Percentiles rank a stretch among this genome's conserved stretches.
These are phyloP conservation scores for Rhodocollybia butyracea DNA, from an alignment of 768 basidiomycete species.

Conservation along the genomic window DNA sequence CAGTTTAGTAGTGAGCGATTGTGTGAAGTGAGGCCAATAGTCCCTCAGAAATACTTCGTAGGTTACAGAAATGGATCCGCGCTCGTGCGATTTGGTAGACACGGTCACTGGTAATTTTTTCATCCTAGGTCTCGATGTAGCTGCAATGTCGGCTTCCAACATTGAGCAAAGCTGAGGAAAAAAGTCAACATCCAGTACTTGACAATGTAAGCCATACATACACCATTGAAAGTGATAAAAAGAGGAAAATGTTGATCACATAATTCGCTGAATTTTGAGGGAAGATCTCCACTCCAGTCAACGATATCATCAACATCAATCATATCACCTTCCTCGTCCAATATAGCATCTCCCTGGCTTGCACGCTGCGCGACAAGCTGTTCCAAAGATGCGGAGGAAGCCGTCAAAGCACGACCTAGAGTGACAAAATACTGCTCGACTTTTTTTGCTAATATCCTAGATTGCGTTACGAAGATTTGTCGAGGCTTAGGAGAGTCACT, in stretches of 20 bases:
- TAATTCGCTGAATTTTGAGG: conserved; percentile 51
- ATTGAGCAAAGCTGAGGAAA: conserved; percentile 41
- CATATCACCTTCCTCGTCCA: conserved; percentile 21
- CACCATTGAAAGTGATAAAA: conserved; percentile 65
- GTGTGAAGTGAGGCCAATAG: conserved; percentile 63
- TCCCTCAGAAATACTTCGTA: conserved; percentile 43
- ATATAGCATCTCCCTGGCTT: conserved; percentile 8
- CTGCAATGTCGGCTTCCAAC: conserved; percentile 42
- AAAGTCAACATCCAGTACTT: background rate
- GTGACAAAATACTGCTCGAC: conserved; percentile 66
- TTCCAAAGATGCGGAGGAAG: conserved; percentile 30
- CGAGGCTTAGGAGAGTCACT: conserved; percentile 44
- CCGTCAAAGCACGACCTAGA: conserved; percentile 41
- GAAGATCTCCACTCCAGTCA: conserved; percentile 41
- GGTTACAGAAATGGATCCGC: conserved; percentile 28
- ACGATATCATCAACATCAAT: conserved; percentile 41
- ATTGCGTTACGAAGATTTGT: conserved; percentile 74
- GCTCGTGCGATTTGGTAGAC: conserved; percentile 1
- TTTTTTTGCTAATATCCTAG: conserved; percentile 59
- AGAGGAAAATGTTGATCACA: conserved; percentile 63
- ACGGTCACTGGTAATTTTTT: background rate
- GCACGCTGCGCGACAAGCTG: conserved; percentile 33
- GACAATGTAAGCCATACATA: conserved; percentile 21
- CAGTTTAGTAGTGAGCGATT: conserved; percentile 46
- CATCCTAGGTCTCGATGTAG: background rate